A percentile compares a stretch with the other conserved stretches of the same genome.
phyloP scores from a whole-genome alignment of 2,329 filamentous ascomycete genomes.

The Arthroderma sp. region DNA sequence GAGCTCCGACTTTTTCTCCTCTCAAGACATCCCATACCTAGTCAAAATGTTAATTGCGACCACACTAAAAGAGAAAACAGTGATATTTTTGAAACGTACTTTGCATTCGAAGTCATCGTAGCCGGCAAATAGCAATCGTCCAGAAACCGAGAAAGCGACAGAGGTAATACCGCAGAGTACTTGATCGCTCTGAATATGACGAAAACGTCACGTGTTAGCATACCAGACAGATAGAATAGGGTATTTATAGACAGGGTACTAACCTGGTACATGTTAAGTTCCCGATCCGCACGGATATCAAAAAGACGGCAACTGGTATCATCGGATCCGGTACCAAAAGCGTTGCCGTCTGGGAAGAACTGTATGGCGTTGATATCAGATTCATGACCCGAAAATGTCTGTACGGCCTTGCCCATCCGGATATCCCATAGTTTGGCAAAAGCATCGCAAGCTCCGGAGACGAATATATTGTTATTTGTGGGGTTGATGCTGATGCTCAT shows the following conservation, averaged over 20 bases:
- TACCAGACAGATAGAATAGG: background rate
- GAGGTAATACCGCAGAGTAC: conserved; percentile 97
- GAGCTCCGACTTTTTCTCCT: conserved; percentile 89
- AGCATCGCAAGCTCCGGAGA: conserved; percentile 96
- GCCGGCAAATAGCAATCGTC: conserved; percentile 84
- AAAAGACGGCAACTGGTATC: conserved; percentile 96
- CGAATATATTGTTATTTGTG: conserved; percentile 97
- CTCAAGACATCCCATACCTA: conserved; percentile 97
- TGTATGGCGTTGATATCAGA: conserved; percentile 99
- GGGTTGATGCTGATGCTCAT: conserved; percentile 99
- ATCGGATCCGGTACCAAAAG: conserved; percentile 94
- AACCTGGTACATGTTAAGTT: conserved; percentile 53
- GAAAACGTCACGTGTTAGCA: conserved; percentile 5
- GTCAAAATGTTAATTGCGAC: conserved; percentile 16
- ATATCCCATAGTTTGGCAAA: conserved; percentile 99
- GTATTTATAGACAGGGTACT: background rate
- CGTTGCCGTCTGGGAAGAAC: conserved; percentile 98
- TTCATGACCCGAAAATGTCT: conserved; percentile 96
- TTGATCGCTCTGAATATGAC: conserved; percentile 62
- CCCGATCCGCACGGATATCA: conserved; percentile 88
- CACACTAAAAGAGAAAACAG: background rate
- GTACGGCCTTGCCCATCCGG: conserved; percentile 90
- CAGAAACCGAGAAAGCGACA: conserved; percentile 93
- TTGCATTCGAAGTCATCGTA: conserved; percentile 99
- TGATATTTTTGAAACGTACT: conserved; percentile 41